Evolutionary conservation across 78 protist genomes (phyloP), one percentile per base, ranked within the genome.

Genomic region (Capsaspora owczarzaki): DNA sequence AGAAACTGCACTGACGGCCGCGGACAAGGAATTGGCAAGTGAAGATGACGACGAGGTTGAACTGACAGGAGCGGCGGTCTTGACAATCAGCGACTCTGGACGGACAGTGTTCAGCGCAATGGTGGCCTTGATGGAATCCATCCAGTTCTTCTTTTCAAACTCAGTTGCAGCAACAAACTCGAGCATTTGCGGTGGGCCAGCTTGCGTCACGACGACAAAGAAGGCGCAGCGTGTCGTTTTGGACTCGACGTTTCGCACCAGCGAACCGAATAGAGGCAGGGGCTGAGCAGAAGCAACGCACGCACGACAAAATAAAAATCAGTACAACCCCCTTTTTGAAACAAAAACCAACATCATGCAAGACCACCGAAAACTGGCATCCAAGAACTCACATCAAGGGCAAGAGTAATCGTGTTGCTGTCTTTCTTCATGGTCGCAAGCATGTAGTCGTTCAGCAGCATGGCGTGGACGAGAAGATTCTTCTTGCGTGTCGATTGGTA

Each of bases 231-330:
- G 51, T 12, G 8, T 16, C 22, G 22, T 16, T 4, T 70, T 38
- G 35, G 76, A 41, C 66, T 60, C 66, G 35, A 60, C 66, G 22
- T 60, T 60, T 12, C 66, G 66, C 66, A 60, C 66, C 31, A 60
- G 66, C 66, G 22, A 12, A 20, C 22, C 66, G n/a, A 20, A 60
- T 10, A 60, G 22, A 12, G 66, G 66, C 8, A 60, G 8, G 66
- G 66, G 66, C 66, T 60, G 66, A 2, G 51, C 25, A 12, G 12
- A 12, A 16, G n/a, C n/a, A 60, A 5, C 10, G 2, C 12, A 60
- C 22, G 22, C 4, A 60, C 31, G 31, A 27, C 33, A 27, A 3
- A 5, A 16, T 60, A 20, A 60, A 3, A 20, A 60, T 60, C n/a
- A 25, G n/a, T 2, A 16, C n/a, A 27, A 16, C 22, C 22, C 66